A percentile compares a stretch with the other conserved stretches of the same genome.
phyloP scores from a whole-genome alignment of 2,329 filamentous ascomycete species.

The Huntiella savannae region DNA sequence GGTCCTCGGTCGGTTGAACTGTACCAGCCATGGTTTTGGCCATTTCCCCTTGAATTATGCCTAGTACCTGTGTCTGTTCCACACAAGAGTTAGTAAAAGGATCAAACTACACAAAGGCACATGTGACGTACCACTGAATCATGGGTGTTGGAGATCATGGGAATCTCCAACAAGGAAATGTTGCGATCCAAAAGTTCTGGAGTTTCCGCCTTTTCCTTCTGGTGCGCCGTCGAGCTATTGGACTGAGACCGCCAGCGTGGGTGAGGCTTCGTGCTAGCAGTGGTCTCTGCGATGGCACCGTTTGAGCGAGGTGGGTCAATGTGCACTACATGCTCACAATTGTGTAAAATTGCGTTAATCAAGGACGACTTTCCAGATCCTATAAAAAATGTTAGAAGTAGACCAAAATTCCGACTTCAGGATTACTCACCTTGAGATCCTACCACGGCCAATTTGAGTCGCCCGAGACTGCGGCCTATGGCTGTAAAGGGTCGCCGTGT shows the following conservation, averaged over 20 bases:
- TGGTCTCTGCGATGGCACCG: constrained; percentile 40
- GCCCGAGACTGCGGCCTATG: constrained; percentile 64
- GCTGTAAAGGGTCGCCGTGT: constrained; percentile 75
- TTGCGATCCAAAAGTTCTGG: constrained; percentile 77
- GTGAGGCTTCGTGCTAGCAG: constrained; percentile 67
- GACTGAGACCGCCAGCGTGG: constrained; percentile 81
- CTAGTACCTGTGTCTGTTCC: too few species aligned
- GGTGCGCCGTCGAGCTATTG: constrained; percentile 33
- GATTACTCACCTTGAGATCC: constrained; percentile 45
- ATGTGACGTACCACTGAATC: background rate
- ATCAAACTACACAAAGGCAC: too few species aligned
- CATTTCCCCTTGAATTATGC: too few species aligned
- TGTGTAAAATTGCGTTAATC: constrained; percentile 71
- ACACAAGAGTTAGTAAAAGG: too few species aligned
- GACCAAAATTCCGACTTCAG: background rate
- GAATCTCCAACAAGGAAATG: constrained; percentile 80
- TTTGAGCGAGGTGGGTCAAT: constrained; percentile 44
- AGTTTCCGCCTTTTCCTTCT: constrained; percentile 22
- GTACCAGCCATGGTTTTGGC: too few species aligned
- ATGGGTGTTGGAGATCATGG: constrained; percentile 19
- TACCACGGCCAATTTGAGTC: constrained; percentile 73
- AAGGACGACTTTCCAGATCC: constrained; percentile 78
- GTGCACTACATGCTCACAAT: constrained; percentile 82
- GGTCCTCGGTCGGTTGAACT: background rate
- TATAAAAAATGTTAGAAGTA: constrained; percentile 18